These are phyloP conservation scores for Phialophora expanda DNA, from an alignment of 2,329 filamentous ascomycete genomes.

Conservation along the genomic window DNA sequence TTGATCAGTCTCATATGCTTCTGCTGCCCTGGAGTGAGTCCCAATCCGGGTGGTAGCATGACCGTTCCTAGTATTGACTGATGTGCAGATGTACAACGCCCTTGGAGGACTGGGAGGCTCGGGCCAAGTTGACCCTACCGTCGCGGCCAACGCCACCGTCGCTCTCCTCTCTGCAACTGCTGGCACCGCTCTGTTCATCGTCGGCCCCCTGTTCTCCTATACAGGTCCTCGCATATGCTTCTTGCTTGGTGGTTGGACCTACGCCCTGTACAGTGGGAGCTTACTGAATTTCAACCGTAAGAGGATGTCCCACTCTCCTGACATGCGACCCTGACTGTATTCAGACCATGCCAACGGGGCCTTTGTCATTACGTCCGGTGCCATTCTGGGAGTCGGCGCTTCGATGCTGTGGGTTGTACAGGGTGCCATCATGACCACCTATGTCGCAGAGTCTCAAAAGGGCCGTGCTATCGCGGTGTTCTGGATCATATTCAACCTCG, in stretches of 20 bases:
- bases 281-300: slow-evolving; percentile 57
- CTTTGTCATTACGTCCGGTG: slow-evolving; percentile 57
- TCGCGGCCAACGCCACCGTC: slow-evolving; percentile 27
- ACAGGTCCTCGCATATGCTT: slow-evolving; percentile 50
- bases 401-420: slow-evolving; percentile 55
- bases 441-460: slow-evolving; percentile 81
- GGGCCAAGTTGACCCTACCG: slow-evolving; percentile 55
- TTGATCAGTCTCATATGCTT: slow-evolving; percentile 59
- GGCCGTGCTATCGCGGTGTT: slow-evolving; percentile 89
- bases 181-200: slow-evolving; percentile 65
- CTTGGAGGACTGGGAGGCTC: slow-evolving; percentile 65
- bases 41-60: slow-evolving; percentile 4
- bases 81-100: slow-evolving; percentile 66
- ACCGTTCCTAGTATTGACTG: neutral
- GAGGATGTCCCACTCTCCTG: slow-evolving; percentile 19
- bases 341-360: slow-evolving; percentile 51
- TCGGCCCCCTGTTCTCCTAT: slow-evolving; percentile 55
- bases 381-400: slow-evolving; percentile 56
- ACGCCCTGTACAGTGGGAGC: slow-evolving; percentile 56
- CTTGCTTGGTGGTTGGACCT: slow-evolving; percentile 55
- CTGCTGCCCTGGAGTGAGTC: slow-evolving; percentile 53
- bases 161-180: slow-evolving; percentile 67
- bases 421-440: slow-evolving; percentile 66
- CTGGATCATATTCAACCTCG: slow-evolving; percentile 94
- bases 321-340: neutral